Base-by-base conservation (phyloP, 75 land plant species). In the Pinus albicaulis region DNA sequence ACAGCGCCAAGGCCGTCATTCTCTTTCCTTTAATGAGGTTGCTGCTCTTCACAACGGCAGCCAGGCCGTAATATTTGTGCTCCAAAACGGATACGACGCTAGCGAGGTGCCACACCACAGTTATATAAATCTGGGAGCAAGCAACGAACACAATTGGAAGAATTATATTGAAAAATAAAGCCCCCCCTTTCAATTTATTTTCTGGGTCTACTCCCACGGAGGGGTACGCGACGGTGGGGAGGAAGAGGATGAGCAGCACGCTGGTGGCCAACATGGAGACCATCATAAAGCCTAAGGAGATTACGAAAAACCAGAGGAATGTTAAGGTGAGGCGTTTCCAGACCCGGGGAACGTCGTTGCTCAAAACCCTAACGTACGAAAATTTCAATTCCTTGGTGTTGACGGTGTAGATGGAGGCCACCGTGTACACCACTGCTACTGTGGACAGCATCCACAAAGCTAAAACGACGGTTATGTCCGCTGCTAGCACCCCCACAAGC, bases 71-170 rank as follows among this genome's bases (percentile, higher is more conserved):
- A 5, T 56, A n/a, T 8, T 48, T 48, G 48, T 95, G 92, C 77
- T 95, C 98, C 26, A 95, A 78, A 12, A 92, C 93, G 2, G 95
- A 82, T 16, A 95, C 81, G 12, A 92, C 95, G 77, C 90, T 80
- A 11, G 95, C 93, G 56, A 95, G 76, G 23, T 89, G 90, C 92
- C 91, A 90, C 24, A 92, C 72, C 13, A 84, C 59, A 77, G 58
- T 80, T 55, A 92, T 34, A 76, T 90, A 92, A 24, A 90, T 60
- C 17, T 83, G 36, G 26, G 82, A 75, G 12, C 23, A 76, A 57
- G 76, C 26, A 72, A 87, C 85, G 24, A 73, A 3, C 44, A 85
- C 8, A 36, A 59, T 22, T 17, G 3, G 17, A 58, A 74, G 5
- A 3, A 7, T 24, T 56, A 15, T 2, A 74, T 20, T 28, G 59